Percentiles rank a stretch among this genome's conserved stretches.
Conservation (phyloP, 192 early-diverging fungal species). For the Mortierella hygrophila region DNA sequence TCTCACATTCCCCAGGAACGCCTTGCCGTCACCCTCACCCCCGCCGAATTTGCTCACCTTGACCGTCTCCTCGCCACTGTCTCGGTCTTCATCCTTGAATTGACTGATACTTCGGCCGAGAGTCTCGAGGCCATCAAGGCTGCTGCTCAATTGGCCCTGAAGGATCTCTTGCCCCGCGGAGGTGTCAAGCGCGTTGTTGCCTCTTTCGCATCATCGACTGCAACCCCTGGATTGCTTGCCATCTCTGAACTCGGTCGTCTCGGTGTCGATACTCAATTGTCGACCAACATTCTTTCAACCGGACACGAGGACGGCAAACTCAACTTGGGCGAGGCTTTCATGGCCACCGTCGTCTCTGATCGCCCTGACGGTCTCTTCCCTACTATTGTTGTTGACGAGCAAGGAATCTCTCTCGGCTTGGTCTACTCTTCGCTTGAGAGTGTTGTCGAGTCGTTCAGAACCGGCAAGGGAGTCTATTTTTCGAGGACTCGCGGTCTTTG, state of each 20-base stretch:
- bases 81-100: conserved; percentile 47
- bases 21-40: conserved; percentile 51
- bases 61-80: conserved; percentile 28
- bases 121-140: conserved; percentile 32
- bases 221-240: conserved; percentile 44
- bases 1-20: conserved; percentile 57
- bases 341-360: conserved; percentile 75
- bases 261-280: conserved; percentile 53
- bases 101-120: conserved; percentile 23
- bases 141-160: conserved; percentile 30
- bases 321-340: conserved; percentile 71
- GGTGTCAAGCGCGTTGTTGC: conserved; percentile 56
- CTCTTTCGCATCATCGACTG: conserved; percentile 14
- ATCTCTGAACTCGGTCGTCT: conserved; percentile 47
- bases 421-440: conserved; percentile 92
- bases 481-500: conserved; percentile 91
- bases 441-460: conserved; percentile 82
- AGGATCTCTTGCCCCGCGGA: conserved; percentile 57
- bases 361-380: conserved; percentile 93
- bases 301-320: conserved; percentile 53
- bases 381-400: conserved; percentile 95
- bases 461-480: conserved; percentile 92
- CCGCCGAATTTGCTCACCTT: conserved; percentile 19
- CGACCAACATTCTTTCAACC: conserved; percentile 45
- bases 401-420: conserved; percentile 88